Evolutionary conservation across 371 early-diverging fungal species (phyloP), one percentile per base, ranked within the genome.

Genomic region (Mucor piriformis): DNA sequence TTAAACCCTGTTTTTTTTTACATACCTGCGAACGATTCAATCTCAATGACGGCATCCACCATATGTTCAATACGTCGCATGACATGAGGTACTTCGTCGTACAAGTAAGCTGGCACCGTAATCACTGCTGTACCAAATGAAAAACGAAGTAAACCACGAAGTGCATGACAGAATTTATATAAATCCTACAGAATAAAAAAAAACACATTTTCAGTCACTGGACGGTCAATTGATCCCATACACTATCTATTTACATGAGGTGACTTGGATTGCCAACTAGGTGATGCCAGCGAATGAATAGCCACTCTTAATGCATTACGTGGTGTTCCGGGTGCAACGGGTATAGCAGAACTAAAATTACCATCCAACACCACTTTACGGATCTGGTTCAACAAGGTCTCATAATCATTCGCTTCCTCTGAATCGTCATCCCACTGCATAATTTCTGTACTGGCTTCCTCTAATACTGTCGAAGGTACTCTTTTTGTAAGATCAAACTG

Each of bases 21-120:
- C 10, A 61, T 77, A 79, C 95, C 94, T 60, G 93, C 93, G 82
- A 96, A 96, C 5, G 96, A 95, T 69, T 95, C 95, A 16, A 95
- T 83, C 67, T 91, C 92, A 34, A 96, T 74, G 0, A 93, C 94
- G 0, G 89, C 91, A 69, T 96, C 97, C 42, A 87, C 88, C 32
- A 88, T 79, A 61, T 92, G 92, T 64, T 92, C 89, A n/a, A 94
- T 70, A 32, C 89, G 81, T 42, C 88, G 80, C 21, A 94, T 83
- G 47, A 83, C 74, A 25, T 84, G 78, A 56, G 60, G 77, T 54
- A 34, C 74, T 62, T 59, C 78, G 21, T 83, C 83, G 60, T 92
- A 93, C 1, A 94, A 66, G 65, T 91, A 79, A 16, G 90, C 91
- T 3, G 96, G 95, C 7, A 97, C 74, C 4, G 95, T 90, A 15